Conservation (phyloP, 2,329 filamentous ascomycete species). For the Thermothelomyces thermophilus region DNA sequence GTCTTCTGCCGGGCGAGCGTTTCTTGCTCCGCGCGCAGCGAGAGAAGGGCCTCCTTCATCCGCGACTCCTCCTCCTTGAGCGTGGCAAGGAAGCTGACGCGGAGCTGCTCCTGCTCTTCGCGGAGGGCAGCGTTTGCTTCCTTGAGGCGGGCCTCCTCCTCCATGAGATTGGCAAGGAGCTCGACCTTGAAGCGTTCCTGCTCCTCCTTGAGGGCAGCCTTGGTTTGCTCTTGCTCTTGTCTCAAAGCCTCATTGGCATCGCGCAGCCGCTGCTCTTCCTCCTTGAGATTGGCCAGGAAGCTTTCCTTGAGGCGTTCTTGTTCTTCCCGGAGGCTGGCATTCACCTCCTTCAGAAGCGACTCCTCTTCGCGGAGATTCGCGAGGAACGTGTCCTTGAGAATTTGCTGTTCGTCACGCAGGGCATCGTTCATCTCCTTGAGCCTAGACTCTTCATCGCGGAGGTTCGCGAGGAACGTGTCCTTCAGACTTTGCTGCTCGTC, state of each 20-base stretch:
- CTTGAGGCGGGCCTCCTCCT: slow-evolving; percentile 22
- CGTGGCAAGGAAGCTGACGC: slow-evolving; percentile 34
- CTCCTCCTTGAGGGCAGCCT: slow-evolving; percentile 18
- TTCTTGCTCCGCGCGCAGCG: slow-evolving; percentile 64
- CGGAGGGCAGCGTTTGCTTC: slow-evolving; percentile 18
- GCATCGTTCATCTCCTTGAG: slow-evolving; percentile 15
- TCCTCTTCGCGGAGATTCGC: slow-evolving; percentile 24
- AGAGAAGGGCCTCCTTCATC: slow-evolving; percentile 48
- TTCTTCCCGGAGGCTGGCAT: slow-evolving; percentile 14
- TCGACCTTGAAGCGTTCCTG: slow-evolving; percentile 23
- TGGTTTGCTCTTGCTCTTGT: slow-evolving; percentile 16
- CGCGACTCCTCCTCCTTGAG: slow-evolving; percentile 47
- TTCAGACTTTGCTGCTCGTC: slow-evolving; percentile 23
- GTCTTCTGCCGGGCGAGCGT: slow-evolving; percentile 71
- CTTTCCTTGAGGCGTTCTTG: slow-evolving; percentile 14
- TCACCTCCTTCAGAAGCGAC: slow-evolving; percentile 16
- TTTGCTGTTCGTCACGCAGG: slow-evolving; percentile 21
- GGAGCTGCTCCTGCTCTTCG: slow-evolving; percentile 21
- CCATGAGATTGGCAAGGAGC: slow-evolving; percentile 19
- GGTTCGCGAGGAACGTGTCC: slow-evolving; percentile 24
- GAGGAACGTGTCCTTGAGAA: slow-evolving; percentile 24
- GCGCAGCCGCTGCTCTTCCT: slow-evolving; percentile 30
- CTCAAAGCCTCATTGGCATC: slow-evolving; percentile 13
- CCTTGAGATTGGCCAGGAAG: slow-evolving; percentile 17
- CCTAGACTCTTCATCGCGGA: slow-evolving; percentile 25